Conservation (phyloP, 129 eudicot species). For the Helianthus annuus region DNA sequence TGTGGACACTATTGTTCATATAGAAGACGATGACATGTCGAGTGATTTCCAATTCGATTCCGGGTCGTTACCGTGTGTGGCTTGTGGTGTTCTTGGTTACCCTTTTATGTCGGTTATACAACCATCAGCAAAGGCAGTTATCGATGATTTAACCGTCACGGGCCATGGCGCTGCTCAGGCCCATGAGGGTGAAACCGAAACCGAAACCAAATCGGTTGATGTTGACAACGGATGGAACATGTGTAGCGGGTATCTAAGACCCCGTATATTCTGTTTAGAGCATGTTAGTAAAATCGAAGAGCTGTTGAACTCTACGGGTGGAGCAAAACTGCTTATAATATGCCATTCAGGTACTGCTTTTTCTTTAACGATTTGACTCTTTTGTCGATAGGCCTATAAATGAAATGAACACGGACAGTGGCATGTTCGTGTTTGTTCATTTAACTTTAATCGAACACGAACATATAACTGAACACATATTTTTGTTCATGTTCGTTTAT, state of each 20-base stretch:
- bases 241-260: constrained; percentile 55
- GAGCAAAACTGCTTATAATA: constrained; percentile 80
- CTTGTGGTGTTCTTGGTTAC: constrained; percentile 97
- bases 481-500: too few species aligned
- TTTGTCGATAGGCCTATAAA: not conserved
- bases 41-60: constrained; percentile 79
- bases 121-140: constrained; percentile 52
- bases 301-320: constrained; percentile 70
- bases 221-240: constrained; percentile 46
- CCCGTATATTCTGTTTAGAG: constrained; percentile 88
- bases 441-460: not conserved
- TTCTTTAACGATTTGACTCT: constrained; percentile 4
- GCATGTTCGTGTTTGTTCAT: not conserved
- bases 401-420: too few species aligned
- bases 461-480: too few species aligned
- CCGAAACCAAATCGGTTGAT: constrained; percentile 20
- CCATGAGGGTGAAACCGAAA: too few species aligned
- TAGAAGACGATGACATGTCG: constrained; percentile 70
- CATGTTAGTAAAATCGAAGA: constrained; percentile 81
- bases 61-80: constrained; percentile 94
- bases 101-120: constrained; percentile 91
- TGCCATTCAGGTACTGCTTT: constrained; percentile 85
- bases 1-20: constrained; percentile 38
- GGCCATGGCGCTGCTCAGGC: constrained; percentile 6
- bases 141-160: constrained; percentile 31